Evolutionary conservation across 2,329 filamentous ascomycete genomes (phyloP), one percentile per base, ranked within the genome.

Genomic region (Metarhizium anisopliae): DNA sequence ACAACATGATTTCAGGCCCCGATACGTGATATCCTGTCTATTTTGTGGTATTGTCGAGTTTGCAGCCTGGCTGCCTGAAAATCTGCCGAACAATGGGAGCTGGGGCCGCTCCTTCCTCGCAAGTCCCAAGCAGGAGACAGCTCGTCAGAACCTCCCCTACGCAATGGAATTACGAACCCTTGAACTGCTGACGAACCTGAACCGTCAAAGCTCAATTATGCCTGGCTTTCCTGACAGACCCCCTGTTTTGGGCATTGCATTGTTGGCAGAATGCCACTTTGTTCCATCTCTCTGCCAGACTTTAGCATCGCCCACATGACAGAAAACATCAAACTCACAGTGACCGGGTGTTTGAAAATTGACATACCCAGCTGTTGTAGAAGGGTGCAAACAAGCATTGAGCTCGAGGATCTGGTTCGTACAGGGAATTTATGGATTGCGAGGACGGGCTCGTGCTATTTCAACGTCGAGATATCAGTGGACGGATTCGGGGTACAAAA

Each of bases 341-440:
- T 68, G 13, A 58, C 61, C 2, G 60, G 65, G 1, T 64, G 63
- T 1, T n/a, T 73, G 4, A 57, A 59, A 3, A 55, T 72, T 42
- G 58, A 63, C 35, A 32, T 69, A 2, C 67, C 64, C 4, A 20
- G 52, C 11, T 52, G 50, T 7, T n/a, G 54, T 20, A 47, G 50
- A 11, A 4, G 20, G 3, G 52, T 65, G 13, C 30, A 56, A 14
- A 64, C 61, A 2, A 55, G 59, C 6, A 58, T 59, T 14, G 60
- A 70, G 4, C 62, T 73, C 16, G 50, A 61, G 1, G 53, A 59
- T 0, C 47, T 63, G 0, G 58, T 66, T 16, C 56, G 50, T 18
- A 56, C 64, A 10, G 50, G 57, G 2, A 62, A 67, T 40, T 53
- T 72, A 29, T 73, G 71, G 71, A 65, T 71, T 36, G 59, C 62